Conservation (phyloP, 345 rosid species). For the Hirschfeldia incana region DNA sequence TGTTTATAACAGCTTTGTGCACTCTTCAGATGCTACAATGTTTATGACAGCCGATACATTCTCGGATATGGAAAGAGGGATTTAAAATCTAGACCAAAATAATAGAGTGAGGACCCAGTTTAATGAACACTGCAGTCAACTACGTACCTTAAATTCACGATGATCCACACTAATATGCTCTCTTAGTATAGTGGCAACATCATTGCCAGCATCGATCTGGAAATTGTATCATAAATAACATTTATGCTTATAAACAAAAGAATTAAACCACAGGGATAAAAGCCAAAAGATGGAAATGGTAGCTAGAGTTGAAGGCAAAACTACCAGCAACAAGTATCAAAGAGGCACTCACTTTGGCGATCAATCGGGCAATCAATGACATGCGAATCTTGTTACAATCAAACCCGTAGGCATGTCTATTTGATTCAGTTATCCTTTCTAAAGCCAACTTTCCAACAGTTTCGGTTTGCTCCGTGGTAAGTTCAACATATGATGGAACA, state of each 20-base stretch:
- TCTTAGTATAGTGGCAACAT: slow-evolving; percentile 59
- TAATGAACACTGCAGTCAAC: slow-evolving; percentile 16
- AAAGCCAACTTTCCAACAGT: slow-evolving; percentile 61
- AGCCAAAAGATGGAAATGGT: slow-evolving; percentile 12
- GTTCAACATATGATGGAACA: slow-evolving; percentile 73
- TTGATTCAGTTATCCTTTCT: slow-evolving; percentile 70
- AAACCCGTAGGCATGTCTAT: slow-evolving; percentile 53
- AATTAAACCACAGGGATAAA: neutral
- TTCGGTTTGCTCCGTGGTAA: slow-evolving; percentile 57
- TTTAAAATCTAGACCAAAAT: slow-evolving; percentile 6
- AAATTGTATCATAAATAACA: slow-evolving; percentile 28
- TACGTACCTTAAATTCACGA: slow-evolving; percentile 70
- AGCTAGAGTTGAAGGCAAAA: slow-evolving; percentile 14
- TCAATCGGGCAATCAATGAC: slow-evolving; percentile 78
- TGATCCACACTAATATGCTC: slow-evolving; percentile 71
- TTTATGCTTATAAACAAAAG: slow-evolving; percentile 5
- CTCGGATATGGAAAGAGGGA: slow-evolving; percentile 3
- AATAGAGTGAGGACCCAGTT: slow-evolving; percentile 10
- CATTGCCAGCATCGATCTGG: slow-evolving; percentile 81
- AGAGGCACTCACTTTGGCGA: slow-evolving; percentile 65
- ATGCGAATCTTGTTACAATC: slow-evolving; percentile 57
- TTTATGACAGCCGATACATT: slow-evolving; percentile 15
- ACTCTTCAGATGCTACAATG: slow-evolving; percentile 13
- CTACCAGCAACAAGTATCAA: slow-evolving; percentile 24
- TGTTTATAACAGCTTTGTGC: slow-evolving; percentile 9